Evolutionary conservation across 352 stramenopile genomes (phyloP).

Genomic region (Globisporangium emineosum): DNA sequence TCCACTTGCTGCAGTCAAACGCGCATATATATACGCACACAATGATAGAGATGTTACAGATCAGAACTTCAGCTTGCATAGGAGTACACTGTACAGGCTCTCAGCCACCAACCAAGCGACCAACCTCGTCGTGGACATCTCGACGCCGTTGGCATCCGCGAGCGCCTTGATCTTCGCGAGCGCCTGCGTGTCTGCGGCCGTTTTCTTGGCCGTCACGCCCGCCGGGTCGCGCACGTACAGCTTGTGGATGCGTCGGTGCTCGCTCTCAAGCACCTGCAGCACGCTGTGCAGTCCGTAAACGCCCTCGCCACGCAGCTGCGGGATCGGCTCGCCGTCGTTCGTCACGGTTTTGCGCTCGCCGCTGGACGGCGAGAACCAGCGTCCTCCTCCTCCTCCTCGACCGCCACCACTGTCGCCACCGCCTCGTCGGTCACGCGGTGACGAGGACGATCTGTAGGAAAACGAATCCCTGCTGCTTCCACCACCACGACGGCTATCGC

Average conservation of each 20-base stretch:
- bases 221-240: conserved; percentile 49
- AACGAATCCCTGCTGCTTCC: neutral
- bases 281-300: conserved; percentile 76
- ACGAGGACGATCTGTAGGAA: neutral
- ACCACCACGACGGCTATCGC: neutral
- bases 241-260: conserved; percentile 40
- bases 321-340: conserved; percentile 36
- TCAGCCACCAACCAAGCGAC: conserved; percentile 9
- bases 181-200: conserved; percentile 24
- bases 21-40: neutral
- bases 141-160: conserved; percentile 25
- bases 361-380: conserved; percentile 2
- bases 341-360: conserved; percentile 17
- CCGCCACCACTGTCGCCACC: neutral
- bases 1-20: conserved; percentile 62
- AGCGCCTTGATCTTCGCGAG: conserved; percentile 52
- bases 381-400: neutral
- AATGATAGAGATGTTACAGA: neutral
- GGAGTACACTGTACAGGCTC: too few relatives aligned
- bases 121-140: conserved; percentile 29
- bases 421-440: neutral
- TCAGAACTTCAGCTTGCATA: neutral
- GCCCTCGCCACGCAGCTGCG: conserved; percentile 50
- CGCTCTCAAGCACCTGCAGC: conserved; percentile 56
- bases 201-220: conserved; percentile 30